A percentile compares a stretch with the other conserved stretches of the same genome.
Conservation (phyloP, 306 rosid species). For the Purshia tridentata region DNA sequence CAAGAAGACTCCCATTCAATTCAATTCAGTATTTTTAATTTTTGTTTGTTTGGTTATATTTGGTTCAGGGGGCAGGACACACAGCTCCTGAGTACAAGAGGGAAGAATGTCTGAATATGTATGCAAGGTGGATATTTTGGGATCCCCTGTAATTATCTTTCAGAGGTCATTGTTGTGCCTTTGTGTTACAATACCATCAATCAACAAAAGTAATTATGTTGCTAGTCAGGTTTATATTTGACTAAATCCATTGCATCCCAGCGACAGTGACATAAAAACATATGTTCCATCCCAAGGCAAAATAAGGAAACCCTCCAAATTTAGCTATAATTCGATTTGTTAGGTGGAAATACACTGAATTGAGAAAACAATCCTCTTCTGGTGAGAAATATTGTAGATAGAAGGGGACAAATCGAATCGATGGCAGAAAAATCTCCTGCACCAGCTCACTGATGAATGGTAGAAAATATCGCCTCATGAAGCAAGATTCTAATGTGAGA, state of each 20-base stretch:
- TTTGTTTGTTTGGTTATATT: neutral
- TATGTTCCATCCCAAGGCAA: neutral
- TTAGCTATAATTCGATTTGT: too few relatives aligned
- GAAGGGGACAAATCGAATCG: too few relatives aligned
- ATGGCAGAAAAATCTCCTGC: too few relatives aligned
- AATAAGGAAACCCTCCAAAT: too few relatives aligned
- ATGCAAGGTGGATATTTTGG: slow-evolving; percentile 43
- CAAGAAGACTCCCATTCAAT: neutral
- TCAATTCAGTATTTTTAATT: neutral
- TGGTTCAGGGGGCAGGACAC: slow-evolving; percentile 64
- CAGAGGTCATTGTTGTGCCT: neutral
- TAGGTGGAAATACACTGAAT: too few relatives aligned
- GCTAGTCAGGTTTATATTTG: neutral
- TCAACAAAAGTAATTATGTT: neutral
- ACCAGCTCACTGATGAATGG: too few relatives aligned
- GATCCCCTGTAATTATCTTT: slow-evolving; percentile 22
- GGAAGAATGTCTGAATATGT: slow-evolving; percentile 51
- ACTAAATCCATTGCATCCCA: neutral
- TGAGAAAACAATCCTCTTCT: too few relatives aligned
- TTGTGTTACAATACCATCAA: neutral
- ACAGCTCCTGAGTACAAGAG: slow-evolving; percentile 51
- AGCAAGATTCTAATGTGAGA: too few relatives aligned
- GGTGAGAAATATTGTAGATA: too few relatives aligned
- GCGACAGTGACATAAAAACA: neutral
- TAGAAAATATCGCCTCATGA: too few relatives aligned